Base-by-base conservation (phyloP, 768 basidiomycete species). In the Pholiota conissans region DNA sequence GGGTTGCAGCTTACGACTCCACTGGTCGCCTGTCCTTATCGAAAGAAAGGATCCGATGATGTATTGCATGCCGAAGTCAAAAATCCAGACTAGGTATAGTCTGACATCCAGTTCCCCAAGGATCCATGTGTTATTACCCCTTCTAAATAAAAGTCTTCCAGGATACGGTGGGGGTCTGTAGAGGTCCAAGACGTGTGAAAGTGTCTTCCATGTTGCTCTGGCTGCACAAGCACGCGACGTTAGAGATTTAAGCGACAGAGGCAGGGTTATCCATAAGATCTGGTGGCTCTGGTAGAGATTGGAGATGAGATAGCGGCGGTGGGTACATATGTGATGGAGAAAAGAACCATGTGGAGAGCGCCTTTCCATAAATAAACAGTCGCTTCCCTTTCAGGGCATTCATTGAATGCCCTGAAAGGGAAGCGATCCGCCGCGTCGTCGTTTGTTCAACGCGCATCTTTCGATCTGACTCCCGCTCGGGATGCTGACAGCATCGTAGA, bases 401-500 rank as follows among this genome's bases (percentile, higher is more conserved):
- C 37, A 27, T 42, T 27, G 37, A 37, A 28, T 40, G 24, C 39
- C 14, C 39, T 46, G 35, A 29, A 8, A 54, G 32, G 30, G 14
- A 20, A 35, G 40, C 20, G 13, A 52, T 39, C 39, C 37, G 34
- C 50, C 20, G 24, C 35, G 20, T 26, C n/a, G 18, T 51, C 50
- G 16, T 35, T 24, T 39, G 14, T 13, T 37, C 26, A 24, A 16
- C 3, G 16, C 22, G 26, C 56, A 32, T 49, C 48, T 28, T 40
- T 49, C 28, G 32, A 57, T 58, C 35, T 59, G 48, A 48, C 57
- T 56, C 53, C 50, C 52, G 55, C 37, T 20, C 59, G 63, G 63
- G 61, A 67, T 65, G 63, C 63, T 63, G 54, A 55, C 39, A 39
- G 54, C 46, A 52, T 50, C 61, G 16, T 51, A 55, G 57, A 53